These are phyloP conservation scores for Euclidium syriacum DNA, from an alignment of 345 rosid species.

Conservation along the genomic window DNA sequence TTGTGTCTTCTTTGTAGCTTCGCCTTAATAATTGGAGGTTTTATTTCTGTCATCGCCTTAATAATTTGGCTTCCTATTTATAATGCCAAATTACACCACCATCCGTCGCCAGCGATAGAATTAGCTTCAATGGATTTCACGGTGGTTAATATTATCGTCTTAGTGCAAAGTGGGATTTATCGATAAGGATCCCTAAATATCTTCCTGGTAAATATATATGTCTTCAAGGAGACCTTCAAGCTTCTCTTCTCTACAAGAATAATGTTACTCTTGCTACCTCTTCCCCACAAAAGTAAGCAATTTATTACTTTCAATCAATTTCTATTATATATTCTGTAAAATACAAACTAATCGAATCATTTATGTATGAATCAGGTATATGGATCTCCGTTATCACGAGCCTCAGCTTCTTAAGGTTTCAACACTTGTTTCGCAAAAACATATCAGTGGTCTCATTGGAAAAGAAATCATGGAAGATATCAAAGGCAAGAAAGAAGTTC, in stretches of 20 bases:
- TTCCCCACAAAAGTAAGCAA: too few species aligned
- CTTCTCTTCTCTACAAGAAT: not conserved
- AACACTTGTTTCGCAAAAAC: not conserved
- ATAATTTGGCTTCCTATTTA: too few species aligned
- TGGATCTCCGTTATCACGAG: not conserved
- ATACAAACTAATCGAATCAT: too few species aligned
- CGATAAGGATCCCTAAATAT: not conserved
- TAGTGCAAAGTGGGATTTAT: not conserved
- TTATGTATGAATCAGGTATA: too few species aligned
- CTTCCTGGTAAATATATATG: not conserved
- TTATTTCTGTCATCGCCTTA: too few species aligned
- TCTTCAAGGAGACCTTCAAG: not conserved
- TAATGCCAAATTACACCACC: too few species aligned
- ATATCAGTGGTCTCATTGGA: not conserved
- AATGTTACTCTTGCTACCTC: not conserved
- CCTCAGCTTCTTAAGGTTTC: not conserved
- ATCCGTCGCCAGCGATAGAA: too few species aligned
- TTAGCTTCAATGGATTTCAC: slow-evolving; percentile 1
- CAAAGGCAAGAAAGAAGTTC: not conserved
- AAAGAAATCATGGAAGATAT: not conserved
- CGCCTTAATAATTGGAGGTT: too few species aligned
- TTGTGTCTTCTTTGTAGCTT: too few species aligned
- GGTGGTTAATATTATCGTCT: not conserved
- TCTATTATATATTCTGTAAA: too few species aligned
- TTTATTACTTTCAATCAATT: too few species aligned